phyloP scores from a whole-genome alignment of 164 flowering plant genomes.

The Annona squamosa region DNA sequence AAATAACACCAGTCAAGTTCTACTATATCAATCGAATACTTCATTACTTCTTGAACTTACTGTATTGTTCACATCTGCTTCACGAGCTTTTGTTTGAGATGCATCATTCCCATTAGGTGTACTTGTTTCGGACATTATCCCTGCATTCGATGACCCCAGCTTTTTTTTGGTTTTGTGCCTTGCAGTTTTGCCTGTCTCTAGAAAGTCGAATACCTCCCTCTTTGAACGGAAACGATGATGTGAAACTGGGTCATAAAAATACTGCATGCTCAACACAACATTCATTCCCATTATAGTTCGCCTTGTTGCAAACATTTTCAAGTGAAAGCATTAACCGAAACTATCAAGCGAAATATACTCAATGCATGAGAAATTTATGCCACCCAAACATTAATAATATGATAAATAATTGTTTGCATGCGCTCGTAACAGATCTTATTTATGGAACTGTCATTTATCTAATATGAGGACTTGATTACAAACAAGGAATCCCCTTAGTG shows the following conservation, averaged over 20 bases:
- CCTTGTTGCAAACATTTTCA: not conserved
- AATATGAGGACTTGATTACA: no score
- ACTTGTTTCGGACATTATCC: not conserved
- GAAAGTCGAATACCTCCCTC: constrained; percentile 9
- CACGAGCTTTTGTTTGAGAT: not conserved
- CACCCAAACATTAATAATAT: not conserved
- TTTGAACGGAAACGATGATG: constrained; percentile 4
- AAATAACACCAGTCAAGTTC: not conserved
- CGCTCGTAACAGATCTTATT: no score
- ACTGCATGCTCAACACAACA: constrained; percentile 4
- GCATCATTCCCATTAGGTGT: not conserved
- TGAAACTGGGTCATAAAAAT: constrained; percentile 13
- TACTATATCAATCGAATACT: not conserved
- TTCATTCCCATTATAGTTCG: not conserved
- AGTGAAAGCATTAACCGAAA: not conserved
- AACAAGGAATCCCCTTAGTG: no score
- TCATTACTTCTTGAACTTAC: not conserved
- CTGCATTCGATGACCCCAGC: not conserved
- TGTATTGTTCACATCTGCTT: constrained; percentile 1
- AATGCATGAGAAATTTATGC: not conserved
- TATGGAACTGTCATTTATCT: no score
- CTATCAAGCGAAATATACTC: not conserved
- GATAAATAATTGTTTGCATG: no score
- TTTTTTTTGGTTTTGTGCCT: constrained; percentile 4
- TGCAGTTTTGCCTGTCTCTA: constrained; percentile 6